phyloP scores from a whole-genome alignment of 768 basidiomycete species.

The Auriscalpium microsporum region DNA sequence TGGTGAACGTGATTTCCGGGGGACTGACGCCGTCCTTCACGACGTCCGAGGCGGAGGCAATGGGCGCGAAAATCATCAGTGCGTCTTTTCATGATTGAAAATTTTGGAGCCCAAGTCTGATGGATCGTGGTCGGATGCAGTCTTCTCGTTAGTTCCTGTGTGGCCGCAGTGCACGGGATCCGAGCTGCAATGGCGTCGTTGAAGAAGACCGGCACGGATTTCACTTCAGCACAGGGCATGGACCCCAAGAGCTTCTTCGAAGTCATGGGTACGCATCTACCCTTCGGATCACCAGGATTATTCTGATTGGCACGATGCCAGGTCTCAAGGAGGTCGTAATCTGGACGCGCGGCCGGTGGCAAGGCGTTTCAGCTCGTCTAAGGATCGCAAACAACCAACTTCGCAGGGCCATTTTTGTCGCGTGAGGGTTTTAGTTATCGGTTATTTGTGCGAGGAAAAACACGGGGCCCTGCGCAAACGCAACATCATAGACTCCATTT shows the following conservation, averaged over 20 bases:
- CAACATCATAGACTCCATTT: too few relatives aligned
- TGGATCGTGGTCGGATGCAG: conserved; percentile 22
- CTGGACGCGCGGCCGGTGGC: neutral
- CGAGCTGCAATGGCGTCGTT: conserved; percentile 69
- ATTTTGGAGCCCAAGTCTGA: too few relatives aligned
- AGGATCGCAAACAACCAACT: neutral
- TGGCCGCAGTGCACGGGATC: conserved; percentile 70
- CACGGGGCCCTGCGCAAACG: too few relatives aligned
- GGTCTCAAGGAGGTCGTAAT: conserved; percentile 1
- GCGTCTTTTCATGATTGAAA: conserved; percentile 19
- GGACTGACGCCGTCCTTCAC: conserved; percentile 73
- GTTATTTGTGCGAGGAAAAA: too few relatives aligned
- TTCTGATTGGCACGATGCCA: neutral
- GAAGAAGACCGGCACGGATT: conserved; percentile 74
- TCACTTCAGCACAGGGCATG: conserved; percentile 50
- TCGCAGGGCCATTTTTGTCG: too few relatives aligned
- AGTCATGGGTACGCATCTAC: conserved; percentile 51
- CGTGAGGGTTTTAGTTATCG: too few relatives aligned
- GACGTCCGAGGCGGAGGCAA: conserved; percentile 53
- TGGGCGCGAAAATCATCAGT: conserved; percentile 77
- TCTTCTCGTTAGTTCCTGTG: conserved; percentile 74
- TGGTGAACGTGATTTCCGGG: conserved; percentile 75
- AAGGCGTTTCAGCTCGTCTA: neutral
- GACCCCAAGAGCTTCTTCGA: conserved; percentile 73
- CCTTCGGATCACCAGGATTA: neutral